phyloP scores from a whole-genome alignment of 257 asterid genomes.

The Forsythia viridissima region DNA sequence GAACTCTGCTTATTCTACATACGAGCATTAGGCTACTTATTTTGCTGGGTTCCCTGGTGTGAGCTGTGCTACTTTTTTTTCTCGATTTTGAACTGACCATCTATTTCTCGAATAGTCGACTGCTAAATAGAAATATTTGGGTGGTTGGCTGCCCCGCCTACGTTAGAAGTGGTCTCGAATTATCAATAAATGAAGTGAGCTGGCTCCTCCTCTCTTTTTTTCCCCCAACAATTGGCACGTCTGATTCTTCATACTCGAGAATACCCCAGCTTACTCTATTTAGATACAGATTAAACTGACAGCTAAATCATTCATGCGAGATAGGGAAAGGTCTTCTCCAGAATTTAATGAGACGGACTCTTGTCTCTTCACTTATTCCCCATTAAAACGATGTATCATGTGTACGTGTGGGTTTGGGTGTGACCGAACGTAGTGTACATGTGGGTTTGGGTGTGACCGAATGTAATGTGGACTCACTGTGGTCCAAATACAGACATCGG shows the following conservation, averaged over 20 bases:
- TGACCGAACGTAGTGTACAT: background rate
- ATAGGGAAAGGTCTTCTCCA: background rate
- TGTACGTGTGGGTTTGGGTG: background rate
- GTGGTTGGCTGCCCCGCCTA: too few relatives aligned
- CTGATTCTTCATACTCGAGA: background rate
- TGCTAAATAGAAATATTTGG: too few relatives aligned
- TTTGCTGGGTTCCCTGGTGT: too few relatives aligned
- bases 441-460: too few relatives aligned
- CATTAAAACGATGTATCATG: background rate
- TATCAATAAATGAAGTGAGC: too few relatives aligned
- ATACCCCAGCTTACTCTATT: background rate
- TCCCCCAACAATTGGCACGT: background rate
- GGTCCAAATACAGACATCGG: background rate
- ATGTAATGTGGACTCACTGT: background rate
- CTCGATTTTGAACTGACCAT: too few relatives aligned
- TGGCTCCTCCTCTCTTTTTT: too few relatives aligned
- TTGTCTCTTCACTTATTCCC: background rate
- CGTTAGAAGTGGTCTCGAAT: too few relatives aligned
- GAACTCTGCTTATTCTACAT: background rate
- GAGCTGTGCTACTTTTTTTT: too few relatives aligned
- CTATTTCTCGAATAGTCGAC: too few relatives aligned
- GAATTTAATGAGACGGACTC: background rate
- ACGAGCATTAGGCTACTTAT: too few relatives aligned
- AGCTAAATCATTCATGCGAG: background rate
- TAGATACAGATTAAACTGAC: background rate